Conservation (phyloP, 495 filamentous ascomycete genomes). For the Amniculicola lignicola region DNA sequence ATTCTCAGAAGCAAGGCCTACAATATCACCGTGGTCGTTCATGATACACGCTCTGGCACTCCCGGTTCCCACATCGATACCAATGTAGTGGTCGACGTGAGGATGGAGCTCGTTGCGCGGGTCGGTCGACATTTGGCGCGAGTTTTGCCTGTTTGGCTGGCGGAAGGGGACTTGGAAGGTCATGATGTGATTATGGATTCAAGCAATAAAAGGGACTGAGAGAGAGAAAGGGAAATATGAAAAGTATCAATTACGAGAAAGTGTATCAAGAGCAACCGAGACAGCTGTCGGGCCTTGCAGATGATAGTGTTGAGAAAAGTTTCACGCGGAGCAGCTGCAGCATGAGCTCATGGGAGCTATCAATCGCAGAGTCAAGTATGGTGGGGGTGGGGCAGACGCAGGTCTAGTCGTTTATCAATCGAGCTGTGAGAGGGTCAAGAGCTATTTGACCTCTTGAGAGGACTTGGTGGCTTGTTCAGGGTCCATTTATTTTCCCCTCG, state of each 20-base stretch:
- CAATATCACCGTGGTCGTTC: slow-evolving; percentile 84
- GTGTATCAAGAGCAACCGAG: neutral
- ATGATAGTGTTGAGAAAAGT: slow-evolving; percentile 20
- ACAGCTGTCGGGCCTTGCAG: too few species aligned
- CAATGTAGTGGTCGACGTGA: slow-evolving; percentile 70
- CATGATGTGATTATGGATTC: slow-evolving; percentile 7
- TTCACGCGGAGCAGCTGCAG: slow-evolving; percentile 8
- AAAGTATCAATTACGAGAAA: neutral
- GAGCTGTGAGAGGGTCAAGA: too few species aligned
- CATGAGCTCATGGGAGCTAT: slow-evolving; percentile 22
- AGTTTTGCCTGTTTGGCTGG: slow-evolving; percentile 40
- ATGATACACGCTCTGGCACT: slow-evolving; percentile 94
- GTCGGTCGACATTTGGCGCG: slow-evolving; percentile 56
- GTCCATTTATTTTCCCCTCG: too few species aligned
- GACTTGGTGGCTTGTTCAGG: too few species aligned
- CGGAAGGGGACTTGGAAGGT: slow-evolving; percentile 33
- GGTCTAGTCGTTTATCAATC: slow-evolving; percentile 8
- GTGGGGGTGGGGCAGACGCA: slow-evolving; percentile 14
- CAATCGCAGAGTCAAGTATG: slow-evolving; percentile 6
- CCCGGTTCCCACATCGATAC: slow-evolving; percentile 94
- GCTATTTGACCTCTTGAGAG: too few species aligned
- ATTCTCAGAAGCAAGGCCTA: slow-evolving; percentile 82
- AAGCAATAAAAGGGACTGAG: neutral
- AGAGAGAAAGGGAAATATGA: neutral
- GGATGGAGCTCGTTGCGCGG: slow-evolving; percentile 55